phyloP scores from a whole-genome alignment of 2,329 filamentous ascomycete genomes.

The Neophaeococcomyces aloes region DNA sequence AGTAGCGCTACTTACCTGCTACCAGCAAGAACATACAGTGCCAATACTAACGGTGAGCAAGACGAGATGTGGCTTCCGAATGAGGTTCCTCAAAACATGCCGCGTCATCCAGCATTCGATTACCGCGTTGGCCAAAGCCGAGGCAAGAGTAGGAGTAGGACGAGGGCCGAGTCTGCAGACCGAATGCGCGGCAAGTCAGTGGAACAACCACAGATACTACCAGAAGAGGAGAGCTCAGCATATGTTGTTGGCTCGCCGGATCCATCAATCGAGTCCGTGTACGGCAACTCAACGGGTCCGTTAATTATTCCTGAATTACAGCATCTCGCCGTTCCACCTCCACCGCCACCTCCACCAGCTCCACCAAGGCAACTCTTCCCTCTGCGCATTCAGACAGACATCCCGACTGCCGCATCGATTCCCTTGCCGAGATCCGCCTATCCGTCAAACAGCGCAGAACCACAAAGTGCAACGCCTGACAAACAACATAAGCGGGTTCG shows the following conservation, averaged over 20 bases:
- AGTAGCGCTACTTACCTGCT: slow-evolving; percentile 29
- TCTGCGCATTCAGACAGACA: slow-evolving; percentile 22
- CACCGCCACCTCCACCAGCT: slow-evolving; percentile 38
- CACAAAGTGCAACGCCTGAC: slow-evolving; percentile 28
- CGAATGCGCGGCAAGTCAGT: slow-evolving; percentile 11
- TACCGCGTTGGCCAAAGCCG: slow-evolving; percentile 26
- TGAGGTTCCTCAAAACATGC: slow-evolving; percentile 15
- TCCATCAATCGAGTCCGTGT: slow-evolving; percentile 7
- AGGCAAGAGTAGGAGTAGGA: slow-evolving; percentile 41
- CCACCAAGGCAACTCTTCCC: slow-evolving; percentile 13
- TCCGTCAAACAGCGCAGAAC: slow-evolving; percentile 23
- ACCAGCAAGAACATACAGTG: slow-evolving; percentile 15
- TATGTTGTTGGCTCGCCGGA: slow-evolving; percentile 9
- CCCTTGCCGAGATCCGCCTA: slow-evolving; percentile 25
- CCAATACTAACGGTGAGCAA: slow-evolving; percentile 28
- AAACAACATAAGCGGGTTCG: slow-evolving; percentile 40
- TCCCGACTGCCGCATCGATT: slow-evolving; percentile 23
- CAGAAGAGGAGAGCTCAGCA: slow-evolving; percentile 6
- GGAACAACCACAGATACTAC: slow-evolving; percentile 3
- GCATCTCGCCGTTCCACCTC: slow-evolving; percentile 47
- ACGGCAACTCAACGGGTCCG: slow-evolving; percentile 25
- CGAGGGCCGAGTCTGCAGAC: slow-evolving; percentile 34
- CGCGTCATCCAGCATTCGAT: slow-evolving; percentile 20
- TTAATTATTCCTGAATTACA: slow-evolving; percentile 51
- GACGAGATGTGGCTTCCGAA: slow-evolving; percentile 27